Evolutionary conservation across 352 stramenopile species (phyloP).

Genomic region (Pythium angustatum): DNA sequence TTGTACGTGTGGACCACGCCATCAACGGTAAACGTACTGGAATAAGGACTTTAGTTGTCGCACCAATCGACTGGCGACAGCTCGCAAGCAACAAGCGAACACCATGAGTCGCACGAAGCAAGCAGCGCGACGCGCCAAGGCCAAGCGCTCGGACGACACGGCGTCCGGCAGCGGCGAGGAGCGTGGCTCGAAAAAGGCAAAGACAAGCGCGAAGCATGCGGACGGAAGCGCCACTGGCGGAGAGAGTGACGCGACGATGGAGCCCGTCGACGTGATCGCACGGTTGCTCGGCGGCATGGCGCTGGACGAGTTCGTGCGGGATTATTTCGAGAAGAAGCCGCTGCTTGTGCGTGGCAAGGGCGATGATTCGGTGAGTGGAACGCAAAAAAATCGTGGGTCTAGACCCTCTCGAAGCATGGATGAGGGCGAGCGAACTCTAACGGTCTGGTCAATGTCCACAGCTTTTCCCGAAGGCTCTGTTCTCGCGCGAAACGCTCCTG

Average conservation of each 20-base stretch:
- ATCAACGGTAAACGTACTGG: background rate
- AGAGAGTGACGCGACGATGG: background rate
- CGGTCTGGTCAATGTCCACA: background rate
- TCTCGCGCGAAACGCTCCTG: constrained; percentile 70
- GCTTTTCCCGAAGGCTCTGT: constrained; percentile 61
- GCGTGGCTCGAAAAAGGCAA: constrained; percentile 42
- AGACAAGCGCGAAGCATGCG: constrained; percentile 23
- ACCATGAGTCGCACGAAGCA: constrained; percentile 58
- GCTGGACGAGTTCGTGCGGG: constrained; percentile 54
- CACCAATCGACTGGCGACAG: background rate
- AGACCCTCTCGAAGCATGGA: background rate
- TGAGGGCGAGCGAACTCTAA: background rate
- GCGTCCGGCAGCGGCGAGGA: constrained; percentile 8
- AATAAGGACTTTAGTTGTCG: background rate
- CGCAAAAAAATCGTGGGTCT: too few species aligned
- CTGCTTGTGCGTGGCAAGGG: constrained; percentile 59
- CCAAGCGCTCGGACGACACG: constrained; percentile 29
- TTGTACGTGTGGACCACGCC: constrained; percentile 18
- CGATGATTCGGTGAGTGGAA: constrained; percentile 42
- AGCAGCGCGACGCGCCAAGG: constrained; percentile 42
- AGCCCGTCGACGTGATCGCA: constrained; percentile 27
- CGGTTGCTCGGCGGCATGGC: constrained; percentile 68
- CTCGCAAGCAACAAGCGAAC: constrained; percentile 18
- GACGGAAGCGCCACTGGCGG: background rate
- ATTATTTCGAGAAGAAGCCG: constrained; percentile 89